Evolutionary conservation across 371 early-diverging fungal species (phyloP), one percentile per base, ranked within the genome.

Genomic region (Lichtheimia hyalospora): DNA sequence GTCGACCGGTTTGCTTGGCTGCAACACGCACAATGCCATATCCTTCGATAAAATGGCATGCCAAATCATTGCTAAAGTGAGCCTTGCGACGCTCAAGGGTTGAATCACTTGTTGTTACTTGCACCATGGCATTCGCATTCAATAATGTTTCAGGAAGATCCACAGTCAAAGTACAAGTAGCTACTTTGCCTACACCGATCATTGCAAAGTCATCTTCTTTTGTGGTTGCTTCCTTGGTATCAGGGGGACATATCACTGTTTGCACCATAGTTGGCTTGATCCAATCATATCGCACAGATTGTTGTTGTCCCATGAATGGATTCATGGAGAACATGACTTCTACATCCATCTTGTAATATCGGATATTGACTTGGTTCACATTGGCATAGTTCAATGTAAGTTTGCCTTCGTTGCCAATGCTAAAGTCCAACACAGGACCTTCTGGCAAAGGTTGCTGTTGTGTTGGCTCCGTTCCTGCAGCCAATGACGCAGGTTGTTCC

Each of bases 261-360:
- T 62, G 52, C 0, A 58, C 34, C 13, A 55, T 54, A 24, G 58
- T 72, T 3, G 81, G 74, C 25, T 77, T 73, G 18, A 77, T 58
- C 66, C 69, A 67, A 7, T 46, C 46, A 21, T 46, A 46, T 21
- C 16, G 46, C n/a, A 46, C 46, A 5, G 46, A 46, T 5, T 21
- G 18, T 15, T 20, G 15, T n/a, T 42, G 39, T 51, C 50, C 52
- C 60, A 79, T 70, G 58, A 81, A 81, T 0, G 81, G 77, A 24
- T 69, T 71, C 25, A 62, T 67, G 0, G 85, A 85, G 58, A 86
- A 86, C 79, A 84, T 82, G 43, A 78, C 77, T 62, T 86, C 87
- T n/a, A 81, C 75, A 51, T 86, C 77, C 58, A 84, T 77, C 34
- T 76, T 77, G 49, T 86, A 84, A 39, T 77, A 85, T 40, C 79